A percentile compares a stretch with the other conserved stretches of the same genome.
These are phyloP conservation scores for Botrytis byssoidea DNA, from an alignment of 2,329 filamentous ascomycete genomes.

Conservation along the genomic window DNA sequence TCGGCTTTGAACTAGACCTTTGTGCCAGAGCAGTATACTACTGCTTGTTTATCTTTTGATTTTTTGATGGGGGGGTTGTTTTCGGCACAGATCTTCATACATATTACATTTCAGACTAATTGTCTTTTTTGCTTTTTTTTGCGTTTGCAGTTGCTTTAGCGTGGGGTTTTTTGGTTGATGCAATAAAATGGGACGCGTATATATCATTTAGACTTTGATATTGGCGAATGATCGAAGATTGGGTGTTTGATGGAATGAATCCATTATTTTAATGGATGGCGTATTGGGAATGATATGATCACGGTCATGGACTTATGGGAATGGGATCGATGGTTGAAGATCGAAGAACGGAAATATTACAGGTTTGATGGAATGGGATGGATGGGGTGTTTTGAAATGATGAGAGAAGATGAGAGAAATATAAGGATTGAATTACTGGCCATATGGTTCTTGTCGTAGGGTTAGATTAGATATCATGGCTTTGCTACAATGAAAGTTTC, in stretches of 20 bases:
- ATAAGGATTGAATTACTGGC: not conserved
- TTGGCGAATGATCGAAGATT: slow-evolving; percentile 8
- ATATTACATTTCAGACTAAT: slow-evolving; percentile 5
- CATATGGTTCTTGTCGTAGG: not conserved
- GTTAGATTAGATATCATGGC: slow-evolving; percentile 1
- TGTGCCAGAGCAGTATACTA: not conserved
- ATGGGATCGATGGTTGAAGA: slow-evolving; percentile 6
- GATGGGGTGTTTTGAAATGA: not conserved
- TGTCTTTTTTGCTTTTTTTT: not conserved
- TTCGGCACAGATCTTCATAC: not conserved
- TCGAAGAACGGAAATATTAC: not conserved
- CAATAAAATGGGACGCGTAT: not conserved
- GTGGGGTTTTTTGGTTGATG: slow-evolving; percentile 6
- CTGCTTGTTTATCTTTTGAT: not conserved
- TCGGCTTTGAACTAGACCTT: not conserved
- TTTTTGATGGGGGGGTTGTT: not conserved
- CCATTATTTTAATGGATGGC: not conserved
- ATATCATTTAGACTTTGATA: slow-evolving; percentile 16
- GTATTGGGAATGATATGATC: not conserved
- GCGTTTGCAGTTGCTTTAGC: slow-evolving; percentile 12
- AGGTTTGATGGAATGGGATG: slow-evolving; percentile 1
- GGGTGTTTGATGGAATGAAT: not conserved
- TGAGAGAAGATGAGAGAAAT: not conserved
- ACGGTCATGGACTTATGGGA: not conserved
- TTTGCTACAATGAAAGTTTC: slow-evolving; percentile 3